These are phyloP conservation scores for Brachypodium distachyon DNA, from an alignment of 202 grass and related monocot genomes.

Conservation along the genomic window DNA sequence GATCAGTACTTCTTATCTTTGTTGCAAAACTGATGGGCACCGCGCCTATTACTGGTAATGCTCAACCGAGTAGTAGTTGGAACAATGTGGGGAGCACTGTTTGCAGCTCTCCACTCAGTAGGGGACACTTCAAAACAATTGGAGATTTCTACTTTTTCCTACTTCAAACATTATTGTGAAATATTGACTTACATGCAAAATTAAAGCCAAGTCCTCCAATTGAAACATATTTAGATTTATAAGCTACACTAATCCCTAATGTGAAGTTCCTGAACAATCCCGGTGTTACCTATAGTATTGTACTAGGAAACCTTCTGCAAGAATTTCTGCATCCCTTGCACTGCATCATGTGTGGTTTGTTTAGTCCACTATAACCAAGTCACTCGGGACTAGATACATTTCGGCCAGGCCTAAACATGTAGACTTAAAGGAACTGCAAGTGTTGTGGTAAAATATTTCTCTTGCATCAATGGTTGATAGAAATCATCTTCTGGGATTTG, in stretches of 20 bases:
- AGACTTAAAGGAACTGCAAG: neutral
- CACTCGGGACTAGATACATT: neutral
- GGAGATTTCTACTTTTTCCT: neutral
- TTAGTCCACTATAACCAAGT: neutral
- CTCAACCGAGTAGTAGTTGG: neutral
- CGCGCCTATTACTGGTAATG: neutral
- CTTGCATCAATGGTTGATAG: neutral
- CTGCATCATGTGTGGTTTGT: neutral
- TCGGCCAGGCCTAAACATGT: too few species aligned
- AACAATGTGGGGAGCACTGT: neutral
- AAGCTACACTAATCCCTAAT: neutral
- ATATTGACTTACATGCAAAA: slow-evolving; percentile 7
- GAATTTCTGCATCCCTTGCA: neutral
- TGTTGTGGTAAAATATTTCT: neutral
- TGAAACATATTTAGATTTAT: neutral
- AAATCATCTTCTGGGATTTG: neutral
- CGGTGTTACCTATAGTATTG: too few species aligned
- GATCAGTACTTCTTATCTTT: neutral
- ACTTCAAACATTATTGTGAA: neutral
- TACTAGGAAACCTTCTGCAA: neutral
- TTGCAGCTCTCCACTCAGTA: neutral
- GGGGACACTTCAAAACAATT: neutral
- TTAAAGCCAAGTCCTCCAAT: neutral
- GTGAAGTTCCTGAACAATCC: neutral
- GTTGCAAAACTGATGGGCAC: neutral